Conservation (phyloP, 257 asterid genomes). For the Solanum bulbocastanum region DNA sequence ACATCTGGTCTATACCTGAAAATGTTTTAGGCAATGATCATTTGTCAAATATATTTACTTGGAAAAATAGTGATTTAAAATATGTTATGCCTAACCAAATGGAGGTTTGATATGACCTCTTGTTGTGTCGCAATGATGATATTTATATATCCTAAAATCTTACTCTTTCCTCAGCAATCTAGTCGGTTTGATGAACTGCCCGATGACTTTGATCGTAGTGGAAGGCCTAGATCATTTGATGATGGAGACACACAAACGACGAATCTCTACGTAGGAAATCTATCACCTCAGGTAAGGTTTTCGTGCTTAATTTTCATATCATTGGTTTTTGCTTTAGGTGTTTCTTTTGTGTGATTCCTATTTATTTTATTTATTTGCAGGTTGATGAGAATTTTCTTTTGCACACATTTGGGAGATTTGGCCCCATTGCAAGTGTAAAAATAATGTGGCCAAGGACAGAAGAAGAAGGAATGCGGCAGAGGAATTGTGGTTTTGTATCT, state of each 20-base stretch:
- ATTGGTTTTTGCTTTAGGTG: too few relatives aligned
- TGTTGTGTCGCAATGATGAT: not conserved
- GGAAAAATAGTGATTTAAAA: not conserved
- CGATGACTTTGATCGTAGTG: constrained; percentile 80
- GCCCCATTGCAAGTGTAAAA: too few relatives aligned
- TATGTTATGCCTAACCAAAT: not conserved
- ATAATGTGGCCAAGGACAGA: too few relatives aligned
- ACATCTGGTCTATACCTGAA: not conserved
- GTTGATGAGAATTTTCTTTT: too few relatives aligned
- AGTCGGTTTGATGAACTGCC: constrained; percentile 91
- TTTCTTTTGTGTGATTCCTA: too few relatives aligned
- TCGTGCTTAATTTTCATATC: too few relatives aligned
- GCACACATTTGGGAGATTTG: too few relatives aligned
- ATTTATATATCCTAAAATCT: not conserved
- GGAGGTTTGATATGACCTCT: not conserved
- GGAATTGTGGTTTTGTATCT: too few relatives aligned
- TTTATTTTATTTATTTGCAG: too few relatives aligned
- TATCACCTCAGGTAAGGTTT: constrained; percentile 71
- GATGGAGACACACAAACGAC: constrained; percentile 97
- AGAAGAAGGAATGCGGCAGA: too few relatives aligned
- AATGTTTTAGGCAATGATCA: not conserved
- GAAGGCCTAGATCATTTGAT: constrained; percentile 81
- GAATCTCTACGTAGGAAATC: constrained; percentile 82
- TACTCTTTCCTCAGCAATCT: constrained; percentile 41
- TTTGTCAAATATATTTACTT: too few relatives aligned